Base-by-base conservation (phyloP, 768 basidiomycete species). In the Lentinula boryana region DNA sequence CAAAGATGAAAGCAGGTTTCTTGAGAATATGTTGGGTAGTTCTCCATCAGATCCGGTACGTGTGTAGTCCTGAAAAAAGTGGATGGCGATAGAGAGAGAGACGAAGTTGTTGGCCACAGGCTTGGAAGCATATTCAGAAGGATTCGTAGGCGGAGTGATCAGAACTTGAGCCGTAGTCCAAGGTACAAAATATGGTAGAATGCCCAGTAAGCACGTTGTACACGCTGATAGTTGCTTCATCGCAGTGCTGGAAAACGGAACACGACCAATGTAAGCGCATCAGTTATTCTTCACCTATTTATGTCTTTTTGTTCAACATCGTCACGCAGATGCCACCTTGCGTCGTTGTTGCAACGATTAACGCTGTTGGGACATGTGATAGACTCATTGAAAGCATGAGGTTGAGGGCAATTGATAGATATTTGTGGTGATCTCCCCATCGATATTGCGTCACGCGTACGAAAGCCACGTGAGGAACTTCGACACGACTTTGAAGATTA, bases 1-100 rank as follows among this genome's bases (percentile, higher is more conserved):
- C 27, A 57, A n/a, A 9, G 56, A 57, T 3, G 40, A 48, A 12
- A 57, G 41, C 16, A 57, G 27, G 18, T 57, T 57, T 27, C 23
- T 43, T 2, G 56, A 57, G 27, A 57, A 57, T 15, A n/a, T 48
- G 56, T 57, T 57, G 21, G 56, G 40, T 7, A 7, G 6, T 57
- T 43, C 40, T 13, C 56, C 56, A 0, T 57, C n/a, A 21, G 53
- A 32, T 16, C 44, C 56, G 5, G 16, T 31, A 21, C 56, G 43
- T 15, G 56, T 31, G 41, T 57, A 57, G 8, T 57, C 56, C 18
- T 57, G 56, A 10, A 57, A 57, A 15, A 43, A 57, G 33, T 57
- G 56, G 13, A 57, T 57, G 9, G 56, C 56, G 27, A 57, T 57
- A 5, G 56, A 57, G 13, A 57, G 41, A 15, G 56, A 57, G n/a